Percentiles rank a stretch among this genome's conserved stretches.
These are phyloP conservation scores for Solanum arcanum DNA, from an alignment of 257 asterid genomes.

Conservation along the genomic window DNA sequence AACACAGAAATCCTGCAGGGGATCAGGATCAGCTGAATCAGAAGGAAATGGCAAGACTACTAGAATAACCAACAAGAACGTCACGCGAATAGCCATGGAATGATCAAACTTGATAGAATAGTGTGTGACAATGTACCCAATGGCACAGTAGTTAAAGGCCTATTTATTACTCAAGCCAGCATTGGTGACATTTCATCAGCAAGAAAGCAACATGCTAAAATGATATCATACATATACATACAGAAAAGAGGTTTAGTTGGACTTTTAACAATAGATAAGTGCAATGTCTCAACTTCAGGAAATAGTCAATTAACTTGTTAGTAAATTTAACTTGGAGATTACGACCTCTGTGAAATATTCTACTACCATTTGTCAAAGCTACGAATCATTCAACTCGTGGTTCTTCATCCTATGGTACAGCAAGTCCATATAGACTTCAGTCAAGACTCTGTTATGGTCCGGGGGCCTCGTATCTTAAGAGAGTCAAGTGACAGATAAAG, in stretches of 20 bases:
- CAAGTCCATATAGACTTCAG: not conserved
- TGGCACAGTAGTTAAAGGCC: not conserved
- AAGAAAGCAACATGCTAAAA: not conserved
- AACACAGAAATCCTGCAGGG: slow-evolving; percentile 49
- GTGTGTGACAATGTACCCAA: not conserved
- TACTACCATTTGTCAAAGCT: not conserved
- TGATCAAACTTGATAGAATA: not conserved
- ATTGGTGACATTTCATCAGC: not conserved
- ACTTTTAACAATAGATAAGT: not conserved
- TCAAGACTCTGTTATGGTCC: not conserved
- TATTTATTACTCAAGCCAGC: not conserved
- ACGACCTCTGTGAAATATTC: not conserved
- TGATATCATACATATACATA: not conserved
- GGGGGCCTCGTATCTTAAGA: not conserved
- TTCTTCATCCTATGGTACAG: not conserved
- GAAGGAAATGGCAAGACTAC: slow-evolving; percentile 18
- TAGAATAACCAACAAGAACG: not conserved
- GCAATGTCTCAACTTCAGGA: not conserved
- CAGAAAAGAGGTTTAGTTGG: not conserved
- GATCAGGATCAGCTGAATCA: slow-evolving; percentile 37
- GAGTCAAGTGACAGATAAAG: not conserved
- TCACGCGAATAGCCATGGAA: not conserved
- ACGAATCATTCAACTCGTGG: not conserved
- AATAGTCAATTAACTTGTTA: not conserved
- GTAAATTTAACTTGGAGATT: not conserved